phyloP scores from a whole-genome alignment of 495 filamentous ascomycete genomes.

The Penicillium alfredii region DNA sequence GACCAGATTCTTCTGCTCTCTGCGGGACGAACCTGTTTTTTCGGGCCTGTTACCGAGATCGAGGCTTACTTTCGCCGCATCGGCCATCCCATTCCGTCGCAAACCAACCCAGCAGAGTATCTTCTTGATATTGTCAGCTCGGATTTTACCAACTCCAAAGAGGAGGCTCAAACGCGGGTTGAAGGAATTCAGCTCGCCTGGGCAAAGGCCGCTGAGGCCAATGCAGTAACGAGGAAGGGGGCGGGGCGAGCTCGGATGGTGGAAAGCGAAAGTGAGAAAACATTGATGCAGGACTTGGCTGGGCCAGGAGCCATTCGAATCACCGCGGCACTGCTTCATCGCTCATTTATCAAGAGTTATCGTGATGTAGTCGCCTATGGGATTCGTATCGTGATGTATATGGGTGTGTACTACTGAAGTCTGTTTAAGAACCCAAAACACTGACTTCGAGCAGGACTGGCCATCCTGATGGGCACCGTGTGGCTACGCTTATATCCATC shows the following conservation, averaged over 20 bases:
- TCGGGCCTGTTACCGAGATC: conserved; percentile 50
- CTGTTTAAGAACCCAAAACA: neutral
- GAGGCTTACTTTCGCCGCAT: conserved; percentile 52
- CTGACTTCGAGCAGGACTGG: conserved; percentile 42
- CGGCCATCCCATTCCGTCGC: conserved; percentile 52
- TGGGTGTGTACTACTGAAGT: conserved; percentile 38
- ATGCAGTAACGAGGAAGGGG: conserved; percentile 4
- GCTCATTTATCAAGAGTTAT: conserved; percentile 72
- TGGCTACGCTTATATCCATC: conserved; percentile 62
- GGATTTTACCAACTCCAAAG: conserved; percentile 55
- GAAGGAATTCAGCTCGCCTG: conserved; percentile 26
- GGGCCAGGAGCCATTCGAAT: conserved; percentile 24
- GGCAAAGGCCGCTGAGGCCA: conserved; percentile 20
- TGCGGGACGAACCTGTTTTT: conserved; percentile 61
- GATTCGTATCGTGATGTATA: conserved; percentile 77
- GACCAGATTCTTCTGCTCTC: conserved; percentile 73
- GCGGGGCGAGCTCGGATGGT: conserved; percentile 6
- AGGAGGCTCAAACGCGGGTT: conserved; percentile 26
- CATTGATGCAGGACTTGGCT: conserved; percentile 17
- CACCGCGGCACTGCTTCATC: conserved; percentile 55
- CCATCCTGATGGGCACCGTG: conserved; percentile 84
- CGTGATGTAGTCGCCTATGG: conserved; percentile 78
- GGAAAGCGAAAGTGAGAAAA: conserved; percentile 12
- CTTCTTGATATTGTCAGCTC: conserved; percentile 69
- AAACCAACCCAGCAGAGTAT: conserved; percentile 75